Evolutionary conservation across 768 basidiomycete species (phyloP).

Genomic region (Pisolithus orientalis): DNA sequence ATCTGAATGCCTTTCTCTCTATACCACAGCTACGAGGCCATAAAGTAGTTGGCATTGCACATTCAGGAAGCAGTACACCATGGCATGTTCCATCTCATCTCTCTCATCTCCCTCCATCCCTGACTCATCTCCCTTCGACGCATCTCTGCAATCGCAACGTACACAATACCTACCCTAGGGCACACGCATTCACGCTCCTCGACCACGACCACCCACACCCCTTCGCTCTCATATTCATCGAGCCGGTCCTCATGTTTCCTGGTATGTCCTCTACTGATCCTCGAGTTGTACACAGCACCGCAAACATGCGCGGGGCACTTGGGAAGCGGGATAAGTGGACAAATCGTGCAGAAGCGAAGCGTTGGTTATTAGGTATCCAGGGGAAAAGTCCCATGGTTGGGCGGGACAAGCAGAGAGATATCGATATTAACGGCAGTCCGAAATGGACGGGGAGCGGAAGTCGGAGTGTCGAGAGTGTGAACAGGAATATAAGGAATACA

Average conservation of each 20-base stretch:
- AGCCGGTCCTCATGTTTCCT: slow-evolving; percentile 29
- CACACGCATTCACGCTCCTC: slow-evolving; percentile 15
- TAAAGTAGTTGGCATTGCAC: slow-evolving; percentile 18
- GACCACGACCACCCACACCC: slow-evolving; percentile 1
- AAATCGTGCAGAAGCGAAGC: slow-evolving; percentile 14
- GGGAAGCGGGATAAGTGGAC: slow-evolving; percentile 23
- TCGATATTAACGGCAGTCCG: no score
- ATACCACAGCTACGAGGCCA: slow-evolving; percentile 19
- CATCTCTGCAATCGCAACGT: background rate
- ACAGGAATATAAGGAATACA: background rate
- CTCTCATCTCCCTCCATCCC: background rate
- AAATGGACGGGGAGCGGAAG: background rate
- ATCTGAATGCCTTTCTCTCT: slow-evolving; percentile 20
- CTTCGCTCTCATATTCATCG: slow-evolving; percentile 19
- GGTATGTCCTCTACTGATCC: slow-evolving; percentile 19
- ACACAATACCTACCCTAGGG: slow-evolving; percentile 5
- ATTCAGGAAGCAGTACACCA: slow-evolving; percentile 24
- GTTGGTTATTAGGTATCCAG: slow-evolving; percentile 10
- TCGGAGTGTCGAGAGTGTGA: background rate
- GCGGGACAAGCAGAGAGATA: no score
- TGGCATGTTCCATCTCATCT: slow-evolving; percentile 11
- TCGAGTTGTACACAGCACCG: slow-evolving; percentile 22
- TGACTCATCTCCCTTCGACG: background rate
- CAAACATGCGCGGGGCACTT: slow-evolving; percentile 24
- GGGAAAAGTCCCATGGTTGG: no score